These are phyloP conservation scores for Aspergillus quadrilineatus DNA, from an alignment of 2,329 filamentous ascomycete species.

Conservation along the genomic window DNA sequence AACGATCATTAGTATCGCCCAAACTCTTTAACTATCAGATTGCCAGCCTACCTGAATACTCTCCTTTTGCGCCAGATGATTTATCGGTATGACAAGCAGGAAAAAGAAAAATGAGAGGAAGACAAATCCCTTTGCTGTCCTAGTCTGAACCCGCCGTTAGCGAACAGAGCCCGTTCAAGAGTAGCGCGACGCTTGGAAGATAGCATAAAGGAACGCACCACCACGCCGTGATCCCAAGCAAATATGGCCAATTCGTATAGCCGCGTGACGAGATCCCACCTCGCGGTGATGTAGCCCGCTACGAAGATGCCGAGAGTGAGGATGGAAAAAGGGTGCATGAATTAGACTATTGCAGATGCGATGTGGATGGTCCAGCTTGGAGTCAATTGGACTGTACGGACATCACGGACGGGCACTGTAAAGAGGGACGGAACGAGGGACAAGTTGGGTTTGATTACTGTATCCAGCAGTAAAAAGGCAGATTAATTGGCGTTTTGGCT, in stretches of 20 bases:
- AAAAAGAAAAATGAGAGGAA: constrained; percentile 83
- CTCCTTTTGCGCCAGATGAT: constrained; percentile 77
- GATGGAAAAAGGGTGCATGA: constrained; percentile 96
- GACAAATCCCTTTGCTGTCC: constrained; percentile 80
- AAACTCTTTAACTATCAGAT: background rate
- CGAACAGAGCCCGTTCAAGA: background rate
- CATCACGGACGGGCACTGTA: constrained; percentile 22
- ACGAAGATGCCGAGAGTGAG: constrained; percentile 97
- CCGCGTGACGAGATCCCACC: constrained; percentile 96
- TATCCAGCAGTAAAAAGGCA: background rate
- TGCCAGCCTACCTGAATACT: constrained; percentile 64
- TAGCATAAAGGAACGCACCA: constrained; percentile 59
- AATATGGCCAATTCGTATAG: constrained; percentile 97
- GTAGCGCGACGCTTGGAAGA: constrained; percentile 4
- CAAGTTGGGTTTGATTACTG: background rate
- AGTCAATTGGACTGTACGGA: constrained; percentile 27
- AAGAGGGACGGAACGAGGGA: constrained; percentile 17
- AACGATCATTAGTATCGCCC: background rate
- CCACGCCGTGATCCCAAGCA: constrained; percentile 97
- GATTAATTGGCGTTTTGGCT: background rate
- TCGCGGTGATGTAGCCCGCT: constrained; percentile 98
- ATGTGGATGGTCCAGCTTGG: constrained; percentile 14
- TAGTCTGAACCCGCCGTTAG: constrained; percentile 55
- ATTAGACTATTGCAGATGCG: constrained; percentile 31
- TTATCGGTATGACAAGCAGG: constrained; percentile 77